These are phyloP conservation scores for Neofusicoccum sp. DNA, from an alignment of 2,329 filamentous ascomycete genomes.

Conservation along the genomic window DNA sequence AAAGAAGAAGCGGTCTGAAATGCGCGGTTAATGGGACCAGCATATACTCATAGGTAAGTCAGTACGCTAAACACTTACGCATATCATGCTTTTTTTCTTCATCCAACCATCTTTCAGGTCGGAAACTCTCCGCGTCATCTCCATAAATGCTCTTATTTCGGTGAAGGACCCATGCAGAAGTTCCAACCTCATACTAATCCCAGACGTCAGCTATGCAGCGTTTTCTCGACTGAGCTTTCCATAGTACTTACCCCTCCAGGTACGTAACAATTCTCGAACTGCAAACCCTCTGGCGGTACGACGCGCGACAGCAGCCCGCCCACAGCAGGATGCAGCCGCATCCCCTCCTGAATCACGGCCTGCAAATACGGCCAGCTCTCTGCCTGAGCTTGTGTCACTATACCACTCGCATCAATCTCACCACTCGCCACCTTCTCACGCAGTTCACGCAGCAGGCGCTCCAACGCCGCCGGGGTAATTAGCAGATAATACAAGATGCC, in stretches of 20 bases:
- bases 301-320: neutral
- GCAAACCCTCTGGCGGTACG: neutral
- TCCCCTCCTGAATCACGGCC: neutral
- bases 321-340: neutral
- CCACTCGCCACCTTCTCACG: neutral
- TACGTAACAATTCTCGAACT: neutral
- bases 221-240: no score
- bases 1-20: neutral
- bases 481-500: neutral
- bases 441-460: neutral
- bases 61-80: neutral
- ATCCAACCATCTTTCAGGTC: slow-evolving; percentile 51
- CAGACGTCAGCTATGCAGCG: neutral
- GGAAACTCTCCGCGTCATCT: slow-evolving; percentile 41
- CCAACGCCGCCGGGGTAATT: neutral
- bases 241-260: slow-evolving; percentile 35
- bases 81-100: slow-evolving; percentile 28
- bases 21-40: neutral
- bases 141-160: slow-evolving; percentile 44
- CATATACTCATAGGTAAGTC: neutral
- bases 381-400: neutral
- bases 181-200: slow-evolving; percentile 39
- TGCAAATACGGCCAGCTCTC: neutral
- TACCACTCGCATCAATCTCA: neutral
- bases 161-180: slow-evolving; percentile 49